Percentiles rank a stretch among this genome's conserved stretches.
Evolutionary conservation across 441 rosid genomes (phyloP).

Genomic region (Aquilaria agallochum): DNA sequence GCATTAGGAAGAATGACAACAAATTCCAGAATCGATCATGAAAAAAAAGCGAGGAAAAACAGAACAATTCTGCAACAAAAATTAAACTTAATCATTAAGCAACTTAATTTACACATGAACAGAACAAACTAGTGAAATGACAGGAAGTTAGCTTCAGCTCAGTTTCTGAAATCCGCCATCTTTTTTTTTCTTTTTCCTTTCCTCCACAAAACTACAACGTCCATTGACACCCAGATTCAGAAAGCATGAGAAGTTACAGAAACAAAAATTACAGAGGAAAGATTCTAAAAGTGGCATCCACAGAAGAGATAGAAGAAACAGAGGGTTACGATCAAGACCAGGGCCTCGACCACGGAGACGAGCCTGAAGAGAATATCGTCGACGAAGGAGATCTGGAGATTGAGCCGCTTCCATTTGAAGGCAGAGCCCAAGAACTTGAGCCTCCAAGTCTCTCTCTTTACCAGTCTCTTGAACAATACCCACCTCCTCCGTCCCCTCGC

Average conservation of each 20-base stretch:
- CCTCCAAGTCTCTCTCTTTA: slow-evolving; percentile 31
- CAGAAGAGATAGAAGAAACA: slow-evolving; percentile 62
- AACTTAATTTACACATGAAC: no score
- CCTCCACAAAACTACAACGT: neutral
- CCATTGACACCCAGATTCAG: neutral
- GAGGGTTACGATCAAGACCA: slow-evolving; percentile 42
- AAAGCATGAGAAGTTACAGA: neutral
- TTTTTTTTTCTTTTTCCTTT: no score
- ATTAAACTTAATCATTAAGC: no score
- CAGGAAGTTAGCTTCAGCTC: no score
- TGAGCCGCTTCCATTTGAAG: slow-evolving; percentile 45
- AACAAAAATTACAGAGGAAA: neutral
- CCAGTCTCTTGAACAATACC: slow-evolving; percentile 29
- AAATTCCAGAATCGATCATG: no score
- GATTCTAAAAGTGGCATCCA: slow-evolving; percentile 51
- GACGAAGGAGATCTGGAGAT: slow-evolving; percentile 41
- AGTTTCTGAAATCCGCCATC: no score
- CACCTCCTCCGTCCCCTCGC: slow-evolving; percentile 12
- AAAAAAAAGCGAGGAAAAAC: no score
- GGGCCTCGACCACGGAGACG: slow-evolving; percentile 49
- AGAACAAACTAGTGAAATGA: no score
- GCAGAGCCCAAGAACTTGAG: slow-evolving; percentile 43
- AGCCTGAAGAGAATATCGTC: slow-evolving; percentile 50
- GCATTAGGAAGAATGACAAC: no score
- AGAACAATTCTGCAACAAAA: no score